Percentiles rank a stretch among this genome's conserved stretches.
These are phyloP conservation scores for Wickerhamiella domercqiae DNA, from an alignment of 805 yeast species.

Conservation along the genomic window DNA sequence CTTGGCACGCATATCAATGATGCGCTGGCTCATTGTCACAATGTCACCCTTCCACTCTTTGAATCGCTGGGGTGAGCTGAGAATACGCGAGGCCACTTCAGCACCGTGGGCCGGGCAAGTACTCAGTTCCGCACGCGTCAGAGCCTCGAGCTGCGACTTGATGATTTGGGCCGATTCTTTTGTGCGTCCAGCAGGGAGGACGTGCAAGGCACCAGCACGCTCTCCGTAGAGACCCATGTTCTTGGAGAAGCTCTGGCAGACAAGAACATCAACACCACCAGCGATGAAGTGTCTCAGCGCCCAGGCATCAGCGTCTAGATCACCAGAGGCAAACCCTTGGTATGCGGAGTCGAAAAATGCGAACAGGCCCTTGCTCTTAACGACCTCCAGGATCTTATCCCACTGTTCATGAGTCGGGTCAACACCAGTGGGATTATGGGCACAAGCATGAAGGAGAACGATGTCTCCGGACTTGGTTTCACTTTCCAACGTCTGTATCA, in stretches of 20 bases:
- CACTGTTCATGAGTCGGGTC: slow-evolving; percentile 76
- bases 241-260: slow-evolving; percentile 89
- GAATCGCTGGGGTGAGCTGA: slow-evolving; percentile 44
- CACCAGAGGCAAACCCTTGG: slow-evolving; percentile 88
- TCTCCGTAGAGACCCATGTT: slow-evolving; percentile 94
- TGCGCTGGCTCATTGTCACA: slow-evolving; percentile 59
- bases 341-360: slow-evolving; percentile 89
- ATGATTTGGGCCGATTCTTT: slow-evolving; percentile 24
- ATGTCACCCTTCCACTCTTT: slow-evolving; percentile 73
- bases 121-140: slow-evolving; percentile 76
- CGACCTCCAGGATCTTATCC: slow-evolving; percentile 53
- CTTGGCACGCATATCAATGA: slow-evolving; percentile 52
- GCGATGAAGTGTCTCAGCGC: slow-evolving; percentile 33
- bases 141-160: slow-evolving; percentile 68
- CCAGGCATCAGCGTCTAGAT: slow-evolving; percentile 56
- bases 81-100: slow-evolving; percentile 65
- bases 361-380: slow-evolving; percentile 43
- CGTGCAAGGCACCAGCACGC: slow-evolving; percentile 72
- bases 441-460: slow-evolving; percentile 80
- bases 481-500: slow-evolving; percentile 40
- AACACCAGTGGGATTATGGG: slow-evolving; percentile 95
- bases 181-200: slow-evolving; percentile 34
- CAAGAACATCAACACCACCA: slow-evolving; percentile 28
- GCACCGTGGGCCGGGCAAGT: slow-evolving; percentile 95
- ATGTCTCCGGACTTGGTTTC: slow-evolving; percentile 62